These are phyloP conservation scores for Trichoderma endophyticum DNA, from an alignment of 2,329 filamentous ascomycete genomes.

Conservation along the genomic window DNA sequence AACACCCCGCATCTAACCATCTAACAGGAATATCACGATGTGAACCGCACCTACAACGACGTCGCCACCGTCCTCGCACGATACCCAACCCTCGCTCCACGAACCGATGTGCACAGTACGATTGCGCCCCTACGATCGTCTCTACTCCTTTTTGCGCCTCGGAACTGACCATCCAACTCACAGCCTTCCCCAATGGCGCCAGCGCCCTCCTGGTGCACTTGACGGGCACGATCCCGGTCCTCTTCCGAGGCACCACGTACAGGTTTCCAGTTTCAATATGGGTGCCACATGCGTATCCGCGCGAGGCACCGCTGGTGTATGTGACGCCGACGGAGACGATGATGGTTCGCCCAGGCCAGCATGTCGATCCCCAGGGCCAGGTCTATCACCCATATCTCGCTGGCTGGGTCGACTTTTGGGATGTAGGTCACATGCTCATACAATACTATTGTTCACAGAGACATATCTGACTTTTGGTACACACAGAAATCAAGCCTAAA, in stretches of 20 bases:
- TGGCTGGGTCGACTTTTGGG: constrained; percentile 84
- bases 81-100: constrained; percentile 75
- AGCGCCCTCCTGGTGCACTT: constrained; percentile 85
- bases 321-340: constrained; percentile 86
- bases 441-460: no score
- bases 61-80: constrained; percentile 77
- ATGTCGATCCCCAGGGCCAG: constrained; percentile 88
- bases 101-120: constrained; percentile 92
- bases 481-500: constrained; percentile 73
- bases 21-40: constrained; percentile 81
- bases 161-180: constrained; percentile 14
- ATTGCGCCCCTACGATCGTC: constrained; percentile 27
- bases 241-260: constrained; percentile 85
- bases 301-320: constrained; percentile 81
- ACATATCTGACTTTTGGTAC: constrained; percentile 11
- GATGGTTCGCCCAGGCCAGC: constrained; percentile 86
- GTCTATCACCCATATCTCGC: constrained; percentile 95
- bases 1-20: constrained; percentile 3
- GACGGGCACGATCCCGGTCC: constrained; percentile 83
- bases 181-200: constrained; percentile 83
- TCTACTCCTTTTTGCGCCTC: not conserved
- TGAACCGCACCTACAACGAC: constrained; percentile 89
- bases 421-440: constrained; percentile 58
- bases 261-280: constrained; percentile 89
- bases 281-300: constrained; percentile 87